Evolutionary conservation across 2,329 filamentous ascomycete genomes (phyloP).

Genomic region (Colletotrichum melonis): DNA sequence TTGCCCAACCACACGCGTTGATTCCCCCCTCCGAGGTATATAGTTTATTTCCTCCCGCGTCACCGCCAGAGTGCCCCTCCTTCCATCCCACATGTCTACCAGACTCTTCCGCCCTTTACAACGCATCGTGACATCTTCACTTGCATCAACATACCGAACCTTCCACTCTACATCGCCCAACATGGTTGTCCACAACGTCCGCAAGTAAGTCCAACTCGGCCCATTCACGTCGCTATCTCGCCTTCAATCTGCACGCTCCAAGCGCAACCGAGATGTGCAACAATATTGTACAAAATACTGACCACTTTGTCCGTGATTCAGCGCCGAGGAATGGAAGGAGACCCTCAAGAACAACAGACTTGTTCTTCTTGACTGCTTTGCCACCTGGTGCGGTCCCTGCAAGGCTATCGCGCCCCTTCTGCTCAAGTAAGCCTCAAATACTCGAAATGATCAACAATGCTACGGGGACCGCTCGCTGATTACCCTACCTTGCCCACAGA

Average conservation of each 20-base stretch:
- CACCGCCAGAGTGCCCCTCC: neutral
- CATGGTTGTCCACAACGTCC: conserved; percentile 58
- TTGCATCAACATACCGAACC: conserved; percentile 23
- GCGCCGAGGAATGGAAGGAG: conserved; percentile 33
- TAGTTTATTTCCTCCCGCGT: conserved; percentile 22
- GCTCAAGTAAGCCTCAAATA: too few relatives aligned
- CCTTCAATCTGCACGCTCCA: too few relatives aligned
- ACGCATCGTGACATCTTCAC: conserved; percentile 30
- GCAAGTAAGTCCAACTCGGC: too few relatives aligned
- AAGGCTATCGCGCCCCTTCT: conserved; percentile 84
- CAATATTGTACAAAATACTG: too few relatives aligned
- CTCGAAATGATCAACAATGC: too few relatives aligned
- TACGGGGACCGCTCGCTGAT: neutral
- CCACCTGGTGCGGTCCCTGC: conserved; percentile 95
- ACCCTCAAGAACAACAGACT: conserved; percentile 67
- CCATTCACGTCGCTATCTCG: too few relatives aligned
- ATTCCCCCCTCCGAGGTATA: conserved; percentile 10
- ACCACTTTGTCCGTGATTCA: too few relatives aligned
- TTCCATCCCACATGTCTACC: conserved; percentile 24
- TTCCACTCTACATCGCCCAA: conserved; percentile 53
- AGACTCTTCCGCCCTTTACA: conserved; percentile 29
- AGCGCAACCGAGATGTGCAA: too few relatives aligned
- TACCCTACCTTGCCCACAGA: neutral
- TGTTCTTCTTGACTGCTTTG: conserved; percentile 88
- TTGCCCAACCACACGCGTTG: conserved; percentile 14